These are phyloP conservation scores for Anisodus acutangulus DNA, from an alignment of 257 asterid species.

Conservation along the genomic window DNA sequence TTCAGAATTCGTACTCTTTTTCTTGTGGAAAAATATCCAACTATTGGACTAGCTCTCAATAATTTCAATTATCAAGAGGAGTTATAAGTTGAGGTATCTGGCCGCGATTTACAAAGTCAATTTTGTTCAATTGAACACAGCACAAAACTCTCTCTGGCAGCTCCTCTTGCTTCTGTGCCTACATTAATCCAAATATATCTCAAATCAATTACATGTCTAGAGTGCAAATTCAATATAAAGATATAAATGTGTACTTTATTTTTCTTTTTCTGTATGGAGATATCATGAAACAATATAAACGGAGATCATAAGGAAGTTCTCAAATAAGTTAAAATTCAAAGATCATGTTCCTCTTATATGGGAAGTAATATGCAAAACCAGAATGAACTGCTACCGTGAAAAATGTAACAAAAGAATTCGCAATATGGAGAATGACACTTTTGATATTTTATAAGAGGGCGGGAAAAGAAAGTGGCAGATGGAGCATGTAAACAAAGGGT, in stretches of 20 bases:
- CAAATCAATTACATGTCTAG: background rate
- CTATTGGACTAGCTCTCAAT: background rate
- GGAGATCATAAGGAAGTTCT: background rate
- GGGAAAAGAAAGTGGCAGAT: too few relatives aligned
- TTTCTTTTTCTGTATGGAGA: too few relatives aligned
- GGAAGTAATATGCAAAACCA: background rate
- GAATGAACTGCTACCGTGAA: background rate
- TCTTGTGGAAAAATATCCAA: background rate
- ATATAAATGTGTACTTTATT: background rate
- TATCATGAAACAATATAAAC: background rate
- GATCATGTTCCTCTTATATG: background rate
- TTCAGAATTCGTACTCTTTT: background rate
- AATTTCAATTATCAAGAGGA: background rate
- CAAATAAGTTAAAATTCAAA: background rate
- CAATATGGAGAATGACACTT: background rate
- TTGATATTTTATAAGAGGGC: background rate
- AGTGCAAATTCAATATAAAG: background rate
- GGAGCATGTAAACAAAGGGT: too few relatives aligned
- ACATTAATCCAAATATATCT: conserved; percentile 34
- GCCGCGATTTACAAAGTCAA: conserved; percentile 69
- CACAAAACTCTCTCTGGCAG: conserved; percentile 90
- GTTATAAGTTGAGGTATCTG: conserved; percentile 63
- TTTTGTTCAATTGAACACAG: conserved; percentile 63
- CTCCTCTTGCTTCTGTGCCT: conserved; percentile 84
- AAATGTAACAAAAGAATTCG: background rate